Base-by-base conservation (phyloP, 768 basidiomycete genomes). In the Boletus rubropictus region DNA sequence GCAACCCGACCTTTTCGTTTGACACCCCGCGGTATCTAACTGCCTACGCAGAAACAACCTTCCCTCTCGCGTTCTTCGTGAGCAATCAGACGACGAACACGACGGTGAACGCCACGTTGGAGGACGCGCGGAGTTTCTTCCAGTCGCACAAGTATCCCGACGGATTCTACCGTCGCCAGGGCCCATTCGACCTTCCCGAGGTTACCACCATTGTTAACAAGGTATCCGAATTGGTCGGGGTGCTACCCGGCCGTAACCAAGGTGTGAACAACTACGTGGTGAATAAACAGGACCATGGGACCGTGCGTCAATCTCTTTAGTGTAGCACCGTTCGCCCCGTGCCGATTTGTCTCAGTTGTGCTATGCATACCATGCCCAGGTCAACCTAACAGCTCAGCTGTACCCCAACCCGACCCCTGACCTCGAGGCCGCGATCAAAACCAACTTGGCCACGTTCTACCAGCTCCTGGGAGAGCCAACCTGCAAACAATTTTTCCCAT, bases 51-150 rank as follows among this genome's bases (percentile, higher is more conserved):
- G 59, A 61, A 43, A 48, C 52, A 1, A 59, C 52, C 0, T 62
- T 59, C n/a, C 60, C 60, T 2, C 46, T 62, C 10, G 57, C 54
- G 8, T 62, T 62, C 33, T 60, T 62, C 35, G 54, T 52, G 25
- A 61, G 48, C 44, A 54, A 60, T 36, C 40, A 42, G 28, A 42
- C 40, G 5, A 28, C 3, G 28, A 31, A 54, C 36, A 50, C 57
- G 38, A 61, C 60, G 10, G 17, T 49, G 3, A 52, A 51, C 15
- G 38, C 7, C 12, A 50, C 57, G 7, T 3, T 62, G 3, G 51
- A 56, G 9, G 3, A 50, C 5, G 60, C 60, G 10, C 46, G 50
- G 27, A 59, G 53, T 36, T 59, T 62, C 49, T 62, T 46, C 12
- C 8, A 61, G 9, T 0, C 6, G 3, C 53, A 62, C 43, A 32